phyloP scores from a whole-genome alignment of 495 filamentous ascomycete species.

The Trichocladium antarcticum region DNA sequence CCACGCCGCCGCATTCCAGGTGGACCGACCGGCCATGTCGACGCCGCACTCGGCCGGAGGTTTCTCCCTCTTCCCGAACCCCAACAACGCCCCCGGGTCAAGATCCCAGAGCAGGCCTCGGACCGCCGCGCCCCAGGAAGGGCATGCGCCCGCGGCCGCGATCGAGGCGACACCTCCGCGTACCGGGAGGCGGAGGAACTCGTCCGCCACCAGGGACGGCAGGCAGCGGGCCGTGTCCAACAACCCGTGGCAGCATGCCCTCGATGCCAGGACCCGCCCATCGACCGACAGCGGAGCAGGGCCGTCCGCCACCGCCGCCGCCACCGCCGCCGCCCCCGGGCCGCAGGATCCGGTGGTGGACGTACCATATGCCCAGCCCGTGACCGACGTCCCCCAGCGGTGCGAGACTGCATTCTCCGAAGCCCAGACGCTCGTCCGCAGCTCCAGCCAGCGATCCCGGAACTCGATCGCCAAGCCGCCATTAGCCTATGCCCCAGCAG shows the following conservation, averaged over 20 bases:
- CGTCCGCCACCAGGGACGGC: conserved; percentile 26
- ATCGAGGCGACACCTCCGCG: conserved; percentile 18
- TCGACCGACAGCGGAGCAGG: conserved; percentile 11
- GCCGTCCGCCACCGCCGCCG: conserved; percentile 16
- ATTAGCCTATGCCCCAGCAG: conserved; percentile 21
- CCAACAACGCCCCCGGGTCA: conserved; percentile 25
- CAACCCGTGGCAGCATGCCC: conserved; percentile 27
- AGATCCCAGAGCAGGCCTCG: conserved; percentile 32
- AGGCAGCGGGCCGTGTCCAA: conserved; percentile 23
- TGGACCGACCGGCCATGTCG: conserved; percentile 20
- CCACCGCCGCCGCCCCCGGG: conserved; percentile 9
- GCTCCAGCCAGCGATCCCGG: conserved; percentile 36
- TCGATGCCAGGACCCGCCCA: conserved; percentile 14
- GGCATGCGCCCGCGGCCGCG: conserved; percentile 24
- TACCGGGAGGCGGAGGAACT: conserved; percentile 25
- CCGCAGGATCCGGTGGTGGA: conserved; percentile 18
- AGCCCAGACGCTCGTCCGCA: conserved; percentile 39
- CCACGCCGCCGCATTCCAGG: background rate
- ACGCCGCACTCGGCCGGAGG: conserved; percentile 30
- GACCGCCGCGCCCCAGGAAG: conserved; percentile 29
- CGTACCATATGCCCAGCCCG: conserved; percentile 19
- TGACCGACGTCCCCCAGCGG: conserved; percentile 30
- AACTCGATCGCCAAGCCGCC: conserved; percentile 41
- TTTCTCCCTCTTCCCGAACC: conserved; percentile 42
- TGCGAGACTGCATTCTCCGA: conserved; percentile 42